Evolutionary conservation across 2,329 filamentous ascomycete species (phyloP).

Genomic region (Colletotrichum paranaense): DNA sequence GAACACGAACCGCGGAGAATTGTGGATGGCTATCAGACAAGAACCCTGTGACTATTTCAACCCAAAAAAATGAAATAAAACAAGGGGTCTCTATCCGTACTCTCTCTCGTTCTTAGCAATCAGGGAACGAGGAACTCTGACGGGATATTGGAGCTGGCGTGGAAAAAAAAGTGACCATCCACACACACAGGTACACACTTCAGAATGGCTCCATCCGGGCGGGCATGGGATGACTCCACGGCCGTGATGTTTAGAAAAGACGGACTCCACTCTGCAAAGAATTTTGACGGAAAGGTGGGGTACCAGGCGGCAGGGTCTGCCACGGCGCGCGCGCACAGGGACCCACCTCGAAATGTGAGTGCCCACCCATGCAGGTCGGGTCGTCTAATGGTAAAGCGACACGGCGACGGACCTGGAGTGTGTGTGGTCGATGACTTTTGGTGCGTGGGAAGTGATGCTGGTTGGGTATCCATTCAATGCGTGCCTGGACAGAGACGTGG

Average conservation of each 20-base stretch:
- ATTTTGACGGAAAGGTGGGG: conserved; percentile 35
- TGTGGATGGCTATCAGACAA: conserved; percentile 14
- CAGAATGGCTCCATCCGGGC: conserved; percentile 21
- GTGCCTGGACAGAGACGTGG: not conserved
- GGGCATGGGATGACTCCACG: conserved; percentile 28
- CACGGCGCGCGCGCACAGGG: not conserved
- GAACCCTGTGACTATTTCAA: conserved; percentile 19
- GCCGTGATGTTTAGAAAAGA: conserved; percentile 12
- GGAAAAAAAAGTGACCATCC: conserved; percentile 10
- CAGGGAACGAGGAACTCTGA: not conserved
- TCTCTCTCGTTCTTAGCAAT: not conserved
- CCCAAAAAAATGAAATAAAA: not conserved
- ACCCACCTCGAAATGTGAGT: not conserved
- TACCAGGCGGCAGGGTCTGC: conserved; percentile 18
- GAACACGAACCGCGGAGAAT: conserved; percentile 19
- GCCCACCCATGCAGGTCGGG: not conserved
- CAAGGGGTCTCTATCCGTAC: conserved; percentile 8
- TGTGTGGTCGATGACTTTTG: not conserved
- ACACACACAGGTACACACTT: not conserved
- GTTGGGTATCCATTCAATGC: not conserved
- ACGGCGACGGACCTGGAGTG: not conserved
- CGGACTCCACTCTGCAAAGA: conserved; percentile 33
- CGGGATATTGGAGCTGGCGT: not conserved
- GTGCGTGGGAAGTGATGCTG: not conserved
- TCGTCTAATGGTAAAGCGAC: conserved; percentile 2